Conservation (phyloP, 768 basidiomycete species). For the Macrolepiota fuliginosa region DNA sequence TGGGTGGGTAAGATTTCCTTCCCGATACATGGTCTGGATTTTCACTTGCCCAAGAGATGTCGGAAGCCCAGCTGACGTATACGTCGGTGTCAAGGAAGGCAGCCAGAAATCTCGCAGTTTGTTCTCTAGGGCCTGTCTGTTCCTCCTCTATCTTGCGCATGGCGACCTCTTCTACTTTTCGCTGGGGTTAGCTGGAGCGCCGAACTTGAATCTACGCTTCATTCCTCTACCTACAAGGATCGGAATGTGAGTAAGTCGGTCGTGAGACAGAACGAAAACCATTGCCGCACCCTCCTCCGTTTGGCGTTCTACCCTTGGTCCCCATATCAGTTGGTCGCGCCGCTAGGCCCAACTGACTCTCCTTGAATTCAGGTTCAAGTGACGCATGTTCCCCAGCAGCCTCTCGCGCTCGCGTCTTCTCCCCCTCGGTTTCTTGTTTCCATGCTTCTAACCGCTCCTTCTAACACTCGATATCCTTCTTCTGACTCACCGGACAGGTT, state of each 20-base stretch:
- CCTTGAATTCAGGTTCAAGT: constrained; percentile 88
- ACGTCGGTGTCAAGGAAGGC: constrained; percentile 86
- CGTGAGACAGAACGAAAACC: neutral
- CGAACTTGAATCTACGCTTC: constrained; percentile 88
- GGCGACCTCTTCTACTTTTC: constrained; percentile 88
- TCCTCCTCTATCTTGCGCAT: constrained; percentile 79
- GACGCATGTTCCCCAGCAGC: constrained; percentile 88
- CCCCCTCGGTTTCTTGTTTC: constrained; percentile 75
- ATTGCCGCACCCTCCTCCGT: constrained; percentile 27
- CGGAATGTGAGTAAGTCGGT: neutral
- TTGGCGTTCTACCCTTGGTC: constrained; percentile 37
- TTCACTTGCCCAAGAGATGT: constrained; percentile 77
- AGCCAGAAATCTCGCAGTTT: constrained; percentile 99
- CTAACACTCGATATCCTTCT: constrained; percentile 90
- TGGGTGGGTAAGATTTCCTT: constrained; percentile 73
- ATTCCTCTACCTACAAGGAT: constrained; percentile 47
- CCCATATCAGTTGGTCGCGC: constrained; percentile 35
- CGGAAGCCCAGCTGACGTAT: constrained; percentile 59
- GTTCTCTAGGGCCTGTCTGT: constrained; percentile 76
- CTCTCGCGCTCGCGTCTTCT: constrained; percentile 62
- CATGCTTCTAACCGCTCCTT: constrained; percentile 74
- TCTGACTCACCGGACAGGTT: constrained; percentile 67
- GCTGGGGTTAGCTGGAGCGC: constrained; percentile 61
- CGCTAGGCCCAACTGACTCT: constrained; percentile 74
- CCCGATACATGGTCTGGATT: constrained; percentile 85